phyloP scores from a whole-genome alignment of 1,139 yeast species.

The Scheffersomyces illinoinensis region DNA sequence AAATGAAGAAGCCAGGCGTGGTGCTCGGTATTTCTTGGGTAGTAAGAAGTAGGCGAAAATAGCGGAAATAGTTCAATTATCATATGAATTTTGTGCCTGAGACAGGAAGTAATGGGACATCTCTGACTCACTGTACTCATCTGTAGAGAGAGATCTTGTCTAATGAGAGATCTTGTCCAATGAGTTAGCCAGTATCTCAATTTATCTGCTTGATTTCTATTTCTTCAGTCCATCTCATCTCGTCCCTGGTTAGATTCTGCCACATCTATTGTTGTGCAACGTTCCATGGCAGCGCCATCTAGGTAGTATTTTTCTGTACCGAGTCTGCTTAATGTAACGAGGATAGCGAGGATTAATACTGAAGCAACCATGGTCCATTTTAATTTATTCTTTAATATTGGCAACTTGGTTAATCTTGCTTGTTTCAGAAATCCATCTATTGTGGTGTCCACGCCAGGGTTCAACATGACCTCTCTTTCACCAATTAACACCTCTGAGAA shows the following conservation, averaged over 20 bases:
- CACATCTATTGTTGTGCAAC: not conserved
- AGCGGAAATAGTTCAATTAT: too few relatives aligned
- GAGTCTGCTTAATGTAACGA: not conserved
- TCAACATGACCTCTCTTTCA: not conserved
- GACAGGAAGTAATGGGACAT: not conserved
- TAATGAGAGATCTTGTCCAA: not conserved
- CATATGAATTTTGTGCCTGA: not conserved
- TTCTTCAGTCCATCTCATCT: not conserved
- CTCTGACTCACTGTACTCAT: not conserved
- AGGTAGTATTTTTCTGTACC: not conserved
- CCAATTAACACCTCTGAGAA: not conserved
- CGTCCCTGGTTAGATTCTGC: not conserved
- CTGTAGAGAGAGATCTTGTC: not conserved
- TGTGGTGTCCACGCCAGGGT: not conserved
- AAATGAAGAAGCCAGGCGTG: too few relatives aligned
- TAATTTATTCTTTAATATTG: too few relatives aligned
- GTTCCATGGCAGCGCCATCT: not conserved
- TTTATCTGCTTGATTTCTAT: not conserved
- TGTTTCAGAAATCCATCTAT: not conserved
- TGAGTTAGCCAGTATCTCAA: not conserved
- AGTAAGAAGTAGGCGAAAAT: too few relatives aligned
- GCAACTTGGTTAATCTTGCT: not conserved
- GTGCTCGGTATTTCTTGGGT: too few relatives aligned
- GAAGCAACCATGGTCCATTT: not conserved
- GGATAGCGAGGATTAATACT: not conserved